Evolutionary conservation across 805 yeast genomes (phyloP), one percentile per base, ranked within the genome.

Genomic region (Yarrowia osloensis): DNA sequence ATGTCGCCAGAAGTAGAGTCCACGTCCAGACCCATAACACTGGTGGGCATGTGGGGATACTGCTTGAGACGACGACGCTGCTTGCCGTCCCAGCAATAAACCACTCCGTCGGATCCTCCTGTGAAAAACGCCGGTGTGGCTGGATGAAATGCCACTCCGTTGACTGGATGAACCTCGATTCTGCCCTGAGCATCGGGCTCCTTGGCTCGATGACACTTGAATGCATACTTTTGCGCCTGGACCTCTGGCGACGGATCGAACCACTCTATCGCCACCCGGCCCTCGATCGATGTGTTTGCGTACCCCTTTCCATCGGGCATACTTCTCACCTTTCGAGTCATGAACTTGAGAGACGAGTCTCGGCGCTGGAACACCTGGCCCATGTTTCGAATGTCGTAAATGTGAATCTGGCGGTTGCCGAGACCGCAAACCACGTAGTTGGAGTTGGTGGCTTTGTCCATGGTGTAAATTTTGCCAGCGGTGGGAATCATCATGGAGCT

Each of bases 221-320:
- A 91, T 0, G 97, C 94, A 75, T 87, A 92, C 67, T 85, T 83
- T 67, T 79, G 77, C 1, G 75, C 70, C 63, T 78, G 82, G 4
- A 73, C 73, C 50, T 77, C 77, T 1, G 81, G 79, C 3, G 81
- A 75, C 4, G 85, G 82, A 66, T 86, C 85, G 66, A 87, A 84
- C 71, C 81, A 87, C 69, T 90, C 94, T 29, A 91, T 84, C 0
- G 92, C 86, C 0, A 89, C 91, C 31, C 96, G 79, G 0, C 97
- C 97, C 72, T 90, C 96, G n/a, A 91, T 81, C 1, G 94, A 87
- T 29, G 91, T 80, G 35, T 87, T 81, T 0, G 88, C 91, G 74
- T 88, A 8, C 88, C 95, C 70, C 78, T 74, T 69, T 2, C 81
- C 81, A 66, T 80, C 77, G 0, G 89, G 88, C 70, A 86, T 81